These are phyloP conservation scores for Angomonas deanei DNA, from an alignment of 208 protist species.

Conservation along the genomic window DNA sequence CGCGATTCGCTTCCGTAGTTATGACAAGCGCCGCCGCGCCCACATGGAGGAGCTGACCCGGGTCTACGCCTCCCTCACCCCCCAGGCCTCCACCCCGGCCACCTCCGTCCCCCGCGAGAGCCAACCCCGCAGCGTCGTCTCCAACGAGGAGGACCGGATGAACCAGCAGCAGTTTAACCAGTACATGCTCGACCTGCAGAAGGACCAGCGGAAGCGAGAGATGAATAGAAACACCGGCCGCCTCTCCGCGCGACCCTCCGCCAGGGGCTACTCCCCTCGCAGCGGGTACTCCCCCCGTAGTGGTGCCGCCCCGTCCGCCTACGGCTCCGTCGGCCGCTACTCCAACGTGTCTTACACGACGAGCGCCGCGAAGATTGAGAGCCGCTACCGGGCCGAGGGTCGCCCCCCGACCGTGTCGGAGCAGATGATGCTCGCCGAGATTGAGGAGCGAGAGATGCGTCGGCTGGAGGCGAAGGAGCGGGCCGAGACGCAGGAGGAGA, in stretches of 20 bases:
- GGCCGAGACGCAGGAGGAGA: constrained; percentile 23
- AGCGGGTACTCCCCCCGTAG: constrained; percentile 20
- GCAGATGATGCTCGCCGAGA: constrained; percentile 35
- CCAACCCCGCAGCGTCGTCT: neutral
- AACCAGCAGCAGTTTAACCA: constrained; percentile 30
- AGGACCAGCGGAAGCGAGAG: neutral
- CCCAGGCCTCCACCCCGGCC: neutral
- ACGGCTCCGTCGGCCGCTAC: constrained; percentile 6
- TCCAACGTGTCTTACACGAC: constrained; percentile 10
- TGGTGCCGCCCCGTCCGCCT: constrained; percentile 5
- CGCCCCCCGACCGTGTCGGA: constrained; percentile 34
- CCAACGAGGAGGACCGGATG: constrained; percentile 16
- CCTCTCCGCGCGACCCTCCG: neutral
- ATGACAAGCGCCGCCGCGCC: constrained; percentile 56
- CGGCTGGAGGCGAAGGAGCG: constrained; percentile 31
- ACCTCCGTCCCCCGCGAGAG: neutral
- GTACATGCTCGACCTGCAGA: neutral
- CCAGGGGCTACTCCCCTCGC: neutral
- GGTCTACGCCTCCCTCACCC: constrained; percentile 11
- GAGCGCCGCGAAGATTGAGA: constrained; percentile 42
- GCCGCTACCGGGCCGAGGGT: constrained; percentile 28
- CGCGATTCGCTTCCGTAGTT: constrained; percentile 49
- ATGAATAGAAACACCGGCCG: neutral
- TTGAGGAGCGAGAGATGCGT: constrained; percentile 49
- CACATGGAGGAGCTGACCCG: constrained; percentile 43